Evolutionary conservation across 2,329 filamentous ascomycete species (phyloP).

Genomic region (Massarina eburnea): DNA sequence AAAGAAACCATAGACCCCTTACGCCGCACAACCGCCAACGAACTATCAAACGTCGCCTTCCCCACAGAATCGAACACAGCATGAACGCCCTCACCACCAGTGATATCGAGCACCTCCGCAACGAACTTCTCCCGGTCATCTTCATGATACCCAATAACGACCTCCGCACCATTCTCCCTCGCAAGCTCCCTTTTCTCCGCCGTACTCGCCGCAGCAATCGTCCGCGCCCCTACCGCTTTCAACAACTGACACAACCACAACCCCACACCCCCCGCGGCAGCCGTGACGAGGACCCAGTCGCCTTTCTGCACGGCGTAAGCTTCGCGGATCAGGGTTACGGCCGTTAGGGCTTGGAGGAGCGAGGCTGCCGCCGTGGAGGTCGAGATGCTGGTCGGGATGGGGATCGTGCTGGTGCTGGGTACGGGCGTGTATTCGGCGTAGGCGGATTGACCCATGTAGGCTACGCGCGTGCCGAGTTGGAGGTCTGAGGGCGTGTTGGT

Average conservation of each 20-base stretch:
- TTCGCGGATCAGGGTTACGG: slow-evolving; percentile 76
- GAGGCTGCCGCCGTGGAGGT: slow-evolving; percentile 67
- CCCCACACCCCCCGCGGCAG: slow-evolving; percentile 77
- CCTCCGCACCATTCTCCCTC: slow-evolving; percentile 68
- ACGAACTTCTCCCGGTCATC: slow-evolving; percentile 50
- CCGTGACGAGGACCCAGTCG: slow-evolving; percentile 82
- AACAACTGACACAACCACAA: slow-evolving; percentile 75
- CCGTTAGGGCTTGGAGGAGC: slow-evolving; percentile 81
- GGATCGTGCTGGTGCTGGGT: slow-evolving; percentile 57
- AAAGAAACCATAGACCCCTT: slow-evolving; percentile 80
- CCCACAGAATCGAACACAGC: slow-evolving; percentile 87
- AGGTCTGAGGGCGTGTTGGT: slow-evolving; percentile 57
- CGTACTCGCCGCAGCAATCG: slow-evolving; percentile 78
- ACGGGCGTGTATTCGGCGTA: slow-evolving; percentile 64
- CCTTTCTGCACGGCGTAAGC: slow-evolving; percentile 69
- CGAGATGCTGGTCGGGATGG: slow-evolving; percentile 64
- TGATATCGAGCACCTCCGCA: slow-evolving; percentile 66
- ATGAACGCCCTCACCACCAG: slow-evolving; percentile 69
- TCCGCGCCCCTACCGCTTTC: slow-evolving; percentile 69
- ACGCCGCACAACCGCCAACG: slow-evolving; percentile 70
- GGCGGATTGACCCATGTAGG: slow-evolving; percentile 61
- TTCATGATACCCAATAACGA: slow-evolving; percentile 68
- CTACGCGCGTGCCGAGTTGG: slow-evolving; percentile 68
- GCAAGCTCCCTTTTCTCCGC: slow-evolving; percentile 72
- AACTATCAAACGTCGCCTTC: slow-evolving; percentile 78